A percentile compares a stretch with the other conserved stretches of the same genome.
phyloP scores from a whole-genome alignment of 176 grass and related monocot genomes.

The Chloris gayana region DNA sequence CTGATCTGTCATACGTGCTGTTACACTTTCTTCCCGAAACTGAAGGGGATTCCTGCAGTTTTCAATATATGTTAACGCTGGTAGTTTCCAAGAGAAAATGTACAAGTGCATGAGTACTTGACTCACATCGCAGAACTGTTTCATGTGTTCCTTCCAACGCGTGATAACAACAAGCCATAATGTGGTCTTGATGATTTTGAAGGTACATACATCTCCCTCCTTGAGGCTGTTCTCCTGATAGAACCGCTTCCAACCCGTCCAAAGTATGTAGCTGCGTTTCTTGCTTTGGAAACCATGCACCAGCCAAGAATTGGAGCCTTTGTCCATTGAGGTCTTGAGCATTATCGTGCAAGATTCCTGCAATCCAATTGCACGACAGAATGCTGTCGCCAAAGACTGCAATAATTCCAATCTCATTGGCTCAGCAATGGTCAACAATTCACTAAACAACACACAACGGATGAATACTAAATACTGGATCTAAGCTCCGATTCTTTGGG shows the following conservation, averaged over 20 bases:
- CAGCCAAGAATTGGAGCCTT: background rate
- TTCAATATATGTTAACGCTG: too few species aligned
- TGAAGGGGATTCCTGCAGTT: too few species aligned
- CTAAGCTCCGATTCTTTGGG: too few species aligned
- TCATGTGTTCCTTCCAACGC: background rate
- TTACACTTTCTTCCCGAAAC: too few species aligned
- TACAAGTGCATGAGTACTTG: background rate
- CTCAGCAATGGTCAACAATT: too few species aligned
- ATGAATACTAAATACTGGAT: too few species aligned
- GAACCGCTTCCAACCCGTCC: background rate
- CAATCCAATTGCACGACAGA: background rate
- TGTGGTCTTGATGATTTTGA: background rate
- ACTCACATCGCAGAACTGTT: background rate
- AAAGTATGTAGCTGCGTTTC: background rate
- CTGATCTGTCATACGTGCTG: background rate
- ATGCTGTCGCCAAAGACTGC: background rate
- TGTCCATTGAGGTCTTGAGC: background rate
- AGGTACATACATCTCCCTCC: background rate
- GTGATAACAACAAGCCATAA: background rate
- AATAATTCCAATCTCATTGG: background rate
- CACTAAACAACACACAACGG: too few species aligned
- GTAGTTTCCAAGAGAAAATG: too few species aligned
- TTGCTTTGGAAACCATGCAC: background rate
- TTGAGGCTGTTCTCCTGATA: background rate
- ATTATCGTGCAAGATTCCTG: background rate